phyloP scores from a whole-genome alignment of 495 filamentous ascomycete genomes.

The Annulohypoxylon bovei region DNA sequence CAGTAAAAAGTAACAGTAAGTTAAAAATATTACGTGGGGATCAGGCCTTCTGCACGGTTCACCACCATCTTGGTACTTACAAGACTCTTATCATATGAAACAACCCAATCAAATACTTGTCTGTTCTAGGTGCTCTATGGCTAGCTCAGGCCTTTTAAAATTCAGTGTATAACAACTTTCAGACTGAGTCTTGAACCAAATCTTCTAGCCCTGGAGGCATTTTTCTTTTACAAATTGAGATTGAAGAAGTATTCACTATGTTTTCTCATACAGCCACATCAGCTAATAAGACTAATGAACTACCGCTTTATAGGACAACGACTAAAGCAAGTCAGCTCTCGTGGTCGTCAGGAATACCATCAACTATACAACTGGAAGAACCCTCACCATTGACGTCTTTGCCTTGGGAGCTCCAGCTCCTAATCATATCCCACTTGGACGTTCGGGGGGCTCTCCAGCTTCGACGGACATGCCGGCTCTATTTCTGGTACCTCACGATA shows the following conservation, averaged over 20 bases:
- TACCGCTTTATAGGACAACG: background rate
- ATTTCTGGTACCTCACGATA: constrained; percentile 9
- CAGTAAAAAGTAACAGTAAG: background rate
- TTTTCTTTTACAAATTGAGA: background rate
- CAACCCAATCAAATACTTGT: background rate
- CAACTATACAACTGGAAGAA: background rate
- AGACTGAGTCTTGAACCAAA: background rate
- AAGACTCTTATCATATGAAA: background rate
- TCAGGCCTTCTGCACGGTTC: background rate
- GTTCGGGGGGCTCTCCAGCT: constrained; percentile 46
- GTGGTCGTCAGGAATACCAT: background rate
- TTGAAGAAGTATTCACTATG: background rate
- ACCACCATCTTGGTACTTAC: background rate
- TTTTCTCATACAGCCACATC: background rate
- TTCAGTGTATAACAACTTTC: background rate
- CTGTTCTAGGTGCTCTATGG: background rate
- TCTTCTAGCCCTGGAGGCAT: background rate
- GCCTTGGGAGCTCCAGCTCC: constrained; percentile 47
- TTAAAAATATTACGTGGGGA: background rate
- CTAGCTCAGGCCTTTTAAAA: background rate
- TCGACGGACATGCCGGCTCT: constrained; percentile 46
- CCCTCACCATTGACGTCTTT: constrained; percentile 7
- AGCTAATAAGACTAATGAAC: background rate
- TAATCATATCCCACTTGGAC: constrained; percentile 38
- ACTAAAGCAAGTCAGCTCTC: background rate